Evolutionary conservation across 495 filamentous ascomycete genomes (phyloP).

Genomic region (Podospora anserina): DNA sequence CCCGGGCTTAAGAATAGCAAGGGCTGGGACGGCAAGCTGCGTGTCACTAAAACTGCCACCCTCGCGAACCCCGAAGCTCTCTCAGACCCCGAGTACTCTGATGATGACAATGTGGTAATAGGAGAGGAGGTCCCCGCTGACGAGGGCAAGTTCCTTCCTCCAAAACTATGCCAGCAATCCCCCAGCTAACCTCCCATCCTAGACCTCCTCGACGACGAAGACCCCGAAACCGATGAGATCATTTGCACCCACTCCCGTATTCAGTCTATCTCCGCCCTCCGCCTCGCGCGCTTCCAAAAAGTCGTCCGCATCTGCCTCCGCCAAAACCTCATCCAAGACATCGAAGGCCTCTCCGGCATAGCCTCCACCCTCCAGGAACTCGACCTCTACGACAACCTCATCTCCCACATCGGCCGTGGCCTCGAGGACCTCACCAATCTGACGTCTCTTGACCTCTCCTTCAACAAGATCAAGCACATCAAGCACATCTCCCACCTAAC

Average conservation of each 20-base stretch:
- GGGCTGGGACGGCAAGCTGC: constrained; percentile 92
- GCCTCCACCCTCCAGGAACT: constrained; percentile 70
- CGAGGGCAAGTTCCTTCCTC: constrained; percentile 48
- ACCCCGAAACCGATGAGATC: constrained; percentile 66
- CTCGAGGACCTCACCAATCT: constrained; percentile 74
- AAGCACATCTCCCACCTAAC: constrained; percentile 78
- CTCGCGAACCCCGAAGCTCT: constrained; percentile 73
- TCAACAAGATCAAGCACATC: constrained; percentile 99
- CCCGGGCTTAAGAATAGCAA: constrained; percentile 58
- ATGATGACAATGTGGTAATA: constrained; percentile 69
- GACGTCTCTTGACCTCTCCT: constrained; percentile 82
- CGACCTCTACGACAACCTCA: constrained; percentile 97
- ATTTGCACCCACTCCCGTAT: constrained; percentile 85
- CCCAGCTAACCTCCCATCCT: constrained; percentile 3
- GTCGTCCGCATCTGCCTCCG: constrained; percentile 82
- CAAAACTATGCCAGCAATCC: constrained; percentile 38
- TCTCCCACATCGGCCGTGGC: constrained; percentile 72
- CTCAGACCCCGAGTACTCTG: constrained; percentile 79
- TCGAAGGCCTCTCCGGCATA: constrained; percentile 66
- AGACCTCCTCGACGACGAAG: constrained; percentile 56
- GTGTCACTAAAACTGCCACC: constrained; percentile 60
- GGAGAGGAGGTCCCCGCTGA: constrained; percentile 77
- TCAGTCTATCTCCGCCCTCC: constrained; percentile 70
- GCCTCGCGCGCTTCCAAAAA: constrained; percentile 76
- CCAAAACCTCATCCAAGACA: constrained; percentile 81